A percentile compares a stretch with the other conserved stretches of the same genome.
These are phyloP conservation scores for Metschnikowia lochheadii DNA, from an alignment of 805 yeast genomes.

Conservation along the genomic window DNA sequence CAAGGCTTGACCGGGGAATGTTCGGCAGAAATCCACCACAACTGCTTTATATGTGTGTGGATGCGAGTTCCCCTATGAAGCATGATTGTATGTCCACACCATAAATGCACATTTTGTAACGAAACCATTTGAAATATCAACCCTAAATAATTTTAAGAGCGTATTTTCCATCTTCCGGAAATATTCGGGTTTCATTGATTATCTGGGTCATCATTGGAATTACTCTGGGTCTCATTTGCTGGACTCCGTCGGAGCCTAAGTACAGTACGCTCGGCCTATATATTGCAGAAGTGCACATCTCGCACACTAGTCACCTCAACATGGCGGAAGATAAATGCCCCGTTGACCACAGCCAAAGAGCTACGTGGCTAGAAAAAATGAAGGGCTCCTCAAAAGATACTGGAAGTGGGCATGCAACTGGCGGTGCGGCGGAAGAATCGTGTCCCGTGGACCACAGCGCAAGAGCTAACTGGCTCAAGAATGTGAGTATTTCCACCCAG, in stretches of 20 bases:
- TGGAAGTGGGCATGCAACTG: neutral
- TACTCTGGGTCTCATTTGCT: neutral
- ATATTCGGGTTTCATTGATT: no score
- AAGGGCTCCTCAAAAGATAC: neutral
- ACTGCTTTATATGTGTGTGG: neutral
- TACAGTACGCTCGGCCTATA: neutral
- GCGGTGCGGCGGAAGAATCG: neutral
- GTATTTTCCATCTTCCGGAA: no score
- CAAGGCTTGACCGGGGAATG: neutral
- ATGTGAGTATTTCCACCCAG: conserved; percentile 24
- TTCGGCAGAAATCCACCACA: neutral
- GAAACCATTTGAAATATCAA: neutral
- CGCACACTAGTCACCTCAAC: neutral
- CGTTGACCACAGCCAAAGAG: conserved; percentile 18
- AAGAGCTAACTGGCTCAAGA: conserved; percentile 52
- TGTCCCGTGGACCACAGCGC: conserved; percentile 74
- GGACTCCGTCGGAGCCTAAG: neutral
- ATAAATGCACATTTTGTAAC: neutral
- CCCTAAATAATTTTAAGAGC: no score
- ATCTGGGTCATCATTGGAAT: neutral
- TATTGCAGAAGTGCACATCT: neutral
- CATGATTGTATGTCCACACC: neutral
- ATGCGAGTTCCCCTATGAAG: neutral
- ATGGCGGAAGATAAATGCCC: conserved; percentile 16
- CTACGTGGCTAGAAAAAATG: conserved; percentile 15